Percentiles rank a stretch among this genome's conserved stretches.
These are phyloP conservation scores for Citrus trifoliata DNA, from an alignment of 345 rosid genomes.

Conservation along the genomic window DNA sequence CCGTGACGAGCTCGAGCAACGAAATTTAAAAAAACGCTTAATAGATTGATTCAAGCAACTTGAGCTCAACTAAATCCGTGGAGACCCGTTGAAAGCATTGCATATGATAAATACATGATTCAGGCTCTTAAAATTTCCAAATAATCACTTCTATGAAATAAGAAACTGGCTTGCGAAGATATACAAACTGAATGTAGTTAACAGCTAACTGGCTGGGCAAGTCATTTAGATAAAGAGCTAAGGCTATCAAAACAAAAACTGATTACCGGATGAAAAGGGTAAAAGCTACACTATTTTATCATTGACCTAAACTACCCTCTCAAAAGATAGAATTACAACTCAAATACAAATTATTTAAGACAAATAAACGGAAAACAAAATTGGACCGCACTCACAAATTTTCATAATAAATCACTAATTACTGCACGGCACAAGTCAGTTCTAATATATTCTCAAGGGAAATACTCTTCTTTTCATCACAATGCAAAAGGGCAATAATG, in stretches of 20 bases:
- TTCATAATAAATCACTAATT: not conserved
- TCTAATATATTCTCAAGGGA: conserved; percentile 1
- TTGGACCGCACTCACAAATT: conserved; percentile 26
- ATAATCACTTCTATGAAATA: too few relatives aligned
- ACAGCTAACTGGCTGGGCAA: not conserved
- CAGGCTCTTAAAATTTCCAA: too few relatives aligned
- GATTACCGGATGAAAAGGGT: not conserved
- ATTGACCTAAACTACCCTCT: not conserved
- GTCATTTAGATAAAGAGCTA: not conserved
- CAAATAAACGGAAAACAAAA: conserved; percentile 30
- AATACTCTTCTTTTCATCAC: not conserved
- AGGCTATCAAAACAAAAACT: not conserved
- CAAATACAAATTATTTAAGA: not conserved
- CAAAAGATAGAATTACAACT: not conserved
- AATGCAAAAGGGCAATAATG: not conserved
- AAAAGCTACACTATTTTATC: not conserved
- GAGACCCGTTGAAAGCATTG: too few relatives aligned
- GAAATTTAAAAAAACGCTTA: too few relatives aligned
- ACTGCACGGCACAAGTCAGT: not conserved
- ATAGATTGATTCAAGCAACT: too few relatives aligned
- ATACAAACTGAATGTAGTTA: not conserved
- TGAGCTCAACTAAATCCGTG: too few relatives aligned
- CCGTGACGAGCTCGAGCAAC: too few relatives aligned
- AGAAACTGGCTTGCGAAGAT: too few relatives aligned
- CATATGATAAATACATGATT: too few relatives aligned